Evolutionary conservation across 164 flowering plant species (phyloP), one percentile per base, ranked within the genome.

Genomic region (Houttuynia cordata): DNA sequence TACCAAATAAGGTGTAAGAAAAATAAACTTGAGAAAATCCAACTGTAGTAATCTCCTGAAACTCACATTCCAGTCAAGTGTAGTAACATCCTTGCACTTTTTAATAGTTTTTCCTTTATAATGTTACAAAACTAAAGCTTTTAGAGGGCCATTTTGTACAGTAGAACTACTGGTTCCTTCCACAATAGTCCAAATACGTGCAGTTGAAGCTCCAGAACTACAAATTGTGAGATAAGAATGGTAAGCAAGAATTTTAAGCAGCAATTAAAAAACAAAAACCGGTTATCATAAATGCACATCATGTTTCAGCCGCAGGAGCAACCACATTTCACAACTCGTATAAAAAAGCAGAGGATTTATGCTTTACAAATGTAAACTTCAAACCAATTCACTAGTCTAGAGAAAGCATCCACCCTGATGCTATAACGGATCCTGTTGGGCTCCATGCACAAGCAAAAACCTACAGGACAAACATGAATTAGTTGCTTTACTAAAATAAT

Each of bases 31-130:
- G 49, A 12, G 49, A 12, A 45, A 45, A 45, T 17, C 14, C 14
- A 45, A 45, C 13, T 37, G 17, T 12, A 34, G 8, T 21, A 59
- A 45, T 15, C 14, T 22, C 20, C 21, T 53, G 56, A 61, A 64
- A 75, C 97, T 90, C 74, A 93, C 99, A 80, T 90, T 93, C 99
- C 99, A 93, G 68, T 93, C 99, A 61, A 93, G 93, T 40, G 99
- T 90, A 1, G 99, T 93, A 22, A 93, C 96, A 70, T 93, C 97
- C 73, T 88, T 90, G 80, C 86, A 81, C 68, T 88, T 85, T 77
- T 93, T 96, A 68, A 76, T 85, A 54, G 88, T 80, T 73, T 76
- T 83, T 60, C 97, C 92, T 76, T 86, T 88, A 50, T 77, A 84
- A 75, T 93, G 97, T 74, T 81, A 86, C 82, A 93, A 68, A 64